Conservation (phyloP, 257 asterid species). For the Solanum phureja region DNA sequence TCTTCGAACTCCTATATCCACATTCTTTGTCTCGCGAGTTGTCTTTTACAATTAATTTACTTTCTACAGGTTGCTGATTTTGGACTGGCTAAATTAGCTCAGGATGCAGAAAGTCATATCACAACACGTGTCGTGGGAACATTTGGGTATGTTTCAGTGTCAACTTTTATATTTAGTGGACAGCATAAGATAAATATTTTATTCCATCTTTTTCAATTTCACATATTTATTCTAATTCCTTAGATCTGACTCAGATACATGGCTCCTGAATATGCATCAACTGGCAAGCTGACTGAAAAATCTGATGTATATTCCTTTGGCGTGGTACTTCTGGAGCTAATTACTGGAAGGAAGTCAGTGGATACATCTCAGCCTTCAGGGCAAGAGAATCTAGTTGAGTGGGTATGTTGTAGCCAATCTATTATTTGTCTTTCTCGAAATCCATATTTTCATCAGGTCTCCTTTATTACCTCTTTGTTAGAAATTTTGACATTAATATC, state of each 20-base stretch:
- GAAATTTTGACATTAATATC: neutral
- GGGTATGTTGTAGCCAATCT: conserved; percentile 43
- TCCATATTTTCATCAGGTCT: neutral
- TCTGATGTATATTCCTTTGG: conserved; percentile 86
- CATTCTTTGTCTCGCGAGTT: neutral
- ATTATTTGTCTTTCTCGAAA: neutral
- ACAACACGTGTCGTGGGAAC: conserved; percentile 93
- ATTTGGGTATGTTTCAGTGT: conserved; percentile 55
- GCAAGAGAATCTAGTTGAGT: conserved; percentile 89
- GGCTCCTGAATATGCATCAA: conserved; percentile 98
- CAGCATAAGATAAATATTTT: neutral
- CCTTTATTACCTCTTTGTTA: neutral
- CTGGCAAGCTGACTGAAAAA: conserved; percentile 86
- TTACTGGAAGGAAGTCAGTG: conserved; percentile 88
- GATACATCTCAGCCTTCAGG: conserved; percentile 86
- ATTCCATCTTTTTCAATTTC: neutral
- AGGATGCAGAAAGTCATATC: conserved; percentile 73
- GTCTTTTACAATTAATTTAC: neutral
- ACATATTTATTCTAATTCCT: conserved; percentile 1
- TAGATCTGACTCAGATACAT: conserved; percentile 49
- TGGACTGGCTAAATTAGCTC: conserved; percentile 87
- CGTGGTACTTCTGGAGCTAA: conserved; percentile 80
- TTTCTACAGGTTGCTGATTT: conserved; percentile 80
- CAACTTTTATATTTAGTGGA: neutral
- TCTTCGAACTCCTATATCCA: neutral